Evolutionary conservation across 148 eudicot genomes (phyloP).

Genomic region (Arctostaphylos glauca): DNA sequence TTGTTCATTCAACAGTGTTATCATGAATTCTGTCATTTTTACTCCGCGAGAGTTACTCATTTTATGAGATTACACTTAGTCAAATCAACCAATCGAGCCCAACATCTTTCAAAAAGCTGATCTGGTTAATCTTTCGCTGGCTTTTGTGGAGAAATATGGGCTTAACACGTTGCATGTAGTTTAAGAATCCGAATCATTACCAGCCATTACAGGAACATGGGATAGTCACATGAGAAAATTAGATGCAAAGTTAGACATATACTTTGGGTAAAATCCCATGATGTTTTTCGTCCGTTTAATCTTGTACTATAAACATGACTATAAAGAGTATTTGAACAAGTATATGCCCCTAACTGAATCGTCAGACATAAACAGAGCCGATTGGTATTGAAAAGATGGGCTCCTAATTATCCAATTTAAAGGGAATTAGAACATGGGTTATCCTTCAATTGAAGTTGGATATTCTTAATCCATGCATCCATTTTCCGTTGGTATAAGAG

Average conservation of each 20-base stretch:
- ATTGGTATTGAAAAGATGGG: constrained; percentile 5
- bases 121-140: no score
- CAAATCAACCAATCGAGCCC: no score
- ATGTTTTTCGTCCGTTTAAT: background rate
- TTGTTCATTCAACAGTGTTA: no score
- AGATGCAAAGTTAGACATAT: constrained; percentile 29
- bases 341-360: constrained; percentile 32
- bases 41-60: no score
- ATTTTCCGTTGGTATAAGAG: background rate
- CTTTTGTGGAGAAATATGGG: background rate
- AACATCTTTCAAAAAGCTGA: no score
- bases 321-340: constrained; percentile 10
- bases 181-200: constrained; percentile 16
- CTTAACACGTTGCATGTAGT: background rate
- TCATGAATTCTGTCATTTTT: no score
- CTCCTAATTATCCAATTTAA: constrained; percentile 21
- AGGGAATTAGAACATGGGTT: constrained; percentile 13
- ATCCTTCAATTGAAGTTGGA: constrained; percentile 23
- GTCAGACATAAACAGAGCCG: background rate
- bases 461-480: background rate
- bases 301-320: background rate
- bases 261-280: constrained; percentile 9
- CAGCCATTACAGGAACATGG: background rate
- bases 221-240: background rate
- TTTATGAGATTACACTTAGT: no score